phyloP scores from a whole-genome alignment of 352 stramenopile genomes.

The Hyaloperonospora arabidopsidis region DNA sequence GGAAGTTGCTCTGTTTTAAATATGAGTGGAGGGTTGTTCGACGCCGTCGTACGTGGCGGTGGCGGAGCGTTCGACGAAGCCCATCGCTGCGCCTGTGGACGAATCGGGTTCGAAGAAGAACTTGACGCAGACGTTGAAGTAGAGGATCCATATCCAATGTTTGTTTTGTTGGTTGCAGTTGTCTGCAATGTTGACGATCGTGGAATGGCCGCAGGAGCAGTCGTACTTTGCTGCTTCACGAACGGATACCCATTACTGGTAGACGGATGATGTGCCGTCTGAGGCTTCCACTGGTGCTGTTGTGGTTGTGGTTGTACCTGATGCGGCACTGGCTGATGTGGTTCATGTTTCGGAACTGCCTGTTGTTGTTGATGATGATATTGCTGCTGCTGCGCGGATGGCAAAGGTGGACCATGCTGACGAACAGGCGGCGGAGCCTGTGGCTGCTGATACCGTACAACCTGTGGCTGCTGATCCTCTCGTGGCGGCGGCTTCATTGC shows the following conservation, averaged over 20 bases:
- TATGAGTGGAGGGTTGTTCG: slow-evolving; percentile 17
- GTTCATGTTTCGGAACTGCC: slow-evolving; percentile 10
- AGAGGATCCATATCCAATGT: slow-evolving; percentile 2
- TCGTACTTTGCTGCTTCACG: slow-evolving; percentile 14
- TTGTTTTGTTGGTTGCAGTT: slow-evolving; percentile 17
- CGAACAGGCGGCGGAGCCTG: slow-evolving; percentile 6
- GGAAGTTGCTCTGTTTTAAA: slow-evolving; percentile 21
- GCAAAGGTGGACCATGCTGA: slow-evolving; percentile 3
- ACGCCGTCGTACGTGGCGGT: slow-evolving; percentile 33
- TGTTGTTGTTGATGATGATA: slow-evolving; percentile 8
- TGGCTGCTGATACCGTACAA: slow-evolving; percentile 4
- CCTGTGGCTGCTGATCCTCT: slow-evolving; percentile 12
- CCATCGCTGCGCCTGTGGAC: slow-evolving; percentile 21
- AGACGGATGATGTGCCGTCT: slow-evolving; percentile 17
- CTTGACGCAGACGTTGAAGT: slow-evolving; percentile 1
- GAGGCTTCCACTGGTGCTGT: slow-evolving; percentile 28
- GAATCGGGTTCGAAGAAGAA: slow-evolving; percentile 18
- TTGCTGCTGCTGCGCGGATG: slow-evolving; percentile 4
- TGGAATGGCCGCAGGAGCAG: slow-evolving; percentile 12
- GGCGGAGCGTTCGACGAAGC: slow-evolving; percentile 36
- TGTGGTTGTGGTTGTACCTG: slow-evolving; percentile 13
- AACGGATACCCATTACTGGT: slow-evolving; percentile 10
- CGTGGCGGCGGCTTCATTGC: neutral
- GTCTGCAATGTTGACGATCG: slow-evolving; percentile 32
- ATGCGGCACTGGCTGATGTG: slow-evolving; percentile 7